Percentiles rank a stretch among this genome's conserved stretches.
Evolutionary conservation across 805 yeast species (phyloP).

Genomic region (Yarrowia keelungensis): DNA sequence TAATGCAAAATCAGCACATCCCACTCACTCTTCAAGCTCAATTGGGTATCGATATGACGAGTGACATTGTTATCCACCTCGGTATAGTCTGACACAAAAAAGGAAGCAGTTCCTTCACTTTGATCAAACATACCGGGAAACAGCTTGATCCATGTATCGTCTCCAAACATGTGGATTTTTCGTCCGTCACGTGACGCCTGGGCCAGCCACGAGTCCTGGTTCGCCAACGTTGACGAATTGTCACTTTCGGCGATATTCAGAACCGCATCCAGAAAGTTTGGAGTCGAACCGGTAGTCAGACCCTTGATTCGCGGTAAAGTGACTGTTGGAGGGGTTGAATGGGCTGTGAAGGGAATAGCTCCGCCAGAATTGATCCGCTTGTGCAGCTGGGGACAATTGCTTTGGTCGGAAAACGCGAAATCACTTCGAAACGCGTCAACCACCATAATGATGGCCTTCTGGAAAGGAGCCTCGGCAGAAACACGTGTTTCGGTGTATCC

Average conservation of each 20-base stretch:
- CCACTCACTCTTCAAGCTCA: conserved; percentile 60
- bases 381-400: conserved; percentile 75
- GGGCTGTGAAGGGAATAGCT: conserved; percentile 90
- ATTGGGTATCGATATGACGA: conserved; percentile 65
- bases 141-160: conserved; percentile 95
- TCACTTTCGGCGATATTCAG: conserved; percentile 92
- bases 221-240: conserved; percentile 67
- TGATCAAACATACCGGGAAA: conserved; percentile 74
- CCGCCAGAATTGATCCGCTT: conserved; percentile 64
- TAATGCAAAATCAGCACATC: conserved; percentile 89
- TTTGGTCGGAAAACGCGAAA: conserved; percentile 67
- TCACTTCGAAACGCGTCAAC: conserved; percentile 94
- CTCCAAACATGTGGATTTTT: conserved; percentile 86
- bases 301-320: conserved; percentile 94
- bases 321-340: conserved; percentile 94
- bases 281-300: conserved; percentile 92
- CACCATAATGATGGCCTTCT: conserved; percentile 77
- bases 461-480: conserved; percentile 53
- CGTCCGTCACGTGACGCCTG: conserved; percentile 61
- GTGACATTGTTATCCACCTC: conserved; percentile 95
- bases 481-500: conserved; percentile 56
- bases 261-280: conserved; percentile 92
- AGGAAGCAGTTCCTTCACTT: conserved; percentile 88
- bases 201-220: conserved; percentile 85
- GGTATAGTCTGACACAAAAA: conserved; percentile 92